Evolutionary conservation across 225 moss, liverwort and hornwort species (phyloP), one percentile per base, ranked within the genome.

Genomic region (Polytrichum commune): DNA sequence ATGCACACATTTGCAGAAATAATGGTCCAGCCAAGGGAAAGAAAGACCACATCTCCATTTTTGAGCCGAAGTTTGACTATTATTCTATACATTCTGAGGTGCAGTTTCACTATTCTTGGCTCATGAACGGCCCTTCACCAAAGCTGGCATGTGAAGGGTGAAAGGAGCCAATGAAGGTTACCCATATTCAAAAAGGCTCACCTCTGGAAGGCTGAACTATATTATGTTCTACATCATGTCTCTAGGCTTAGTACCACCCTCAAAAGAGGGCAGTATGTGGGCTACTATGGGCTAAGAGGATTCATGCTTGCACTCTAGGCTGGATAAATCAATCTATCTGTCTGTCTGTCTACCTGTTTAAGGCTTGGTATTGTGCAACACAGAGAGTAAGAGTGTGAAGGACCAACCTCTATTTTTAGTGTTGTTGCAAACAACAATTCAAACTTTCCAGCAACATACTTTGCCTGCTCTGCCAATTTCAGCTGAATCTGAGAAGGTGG

Each of bases 391-490:
- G 9, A 18, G 27, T 19, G 19, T 22, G 27, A 7, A 10, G 4
- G 33, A 22, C 2, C 18, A 33, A 80, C 84, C 72, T 84, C 63
- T 33, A 73, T 70, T 67, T 75, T 73, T 1, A 24, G 0, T 27
- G 58, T 32, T 19, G 19, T 70, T 63, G 75, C 73, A 75, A 84
- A 84, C 55, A 84, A 67, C 0, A 63, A 27, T 29, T 84, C 84
- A 27, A 84, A 70, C 53, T 84, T 73, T 26, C 27, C 6, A 25
- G 84, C 84, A 55, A 84, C 30, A 61, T 84, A 84, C 72, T 70
- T 81, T 10, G 80, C 84, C 73, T 84, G 78, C 56, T 78, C 27
- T 3, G 23, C 70, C 70, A 84, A 30, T 70, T 78, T 78, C 20
- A 70, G 67, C 61, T 81, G 81, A 61, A 84, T 67, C 53, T 73